Conservation (phyloP, 441 rosid species). For the Populus trichocarpa region DNA sequence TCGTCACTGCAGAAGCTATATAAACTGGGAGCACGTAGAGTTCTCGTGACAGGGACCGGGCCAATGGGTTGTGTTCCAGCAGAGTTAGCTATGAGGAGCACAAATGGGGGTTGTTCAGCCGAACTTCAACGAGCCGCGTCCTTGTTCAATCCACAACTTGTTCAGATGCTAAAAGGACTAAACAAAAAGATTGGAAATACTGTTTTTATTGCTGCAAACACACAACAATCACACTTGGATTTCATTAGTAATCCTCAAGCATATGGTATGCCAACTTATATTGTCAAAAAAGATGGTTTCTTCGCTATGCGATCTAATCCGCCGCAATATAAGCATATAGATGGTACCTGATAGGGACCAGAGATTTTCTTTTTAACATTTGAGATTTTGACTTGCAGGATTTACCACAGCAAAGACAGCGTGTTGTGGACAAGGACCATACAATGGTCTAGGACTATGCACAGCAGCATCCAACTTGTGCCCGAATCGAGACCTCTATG, state of each 20-base stretch:
- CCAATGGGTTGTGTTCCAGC: constrained; percentile 82
- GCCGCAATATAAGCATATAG: not conserved
- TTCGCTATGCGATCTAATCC: not conserved
- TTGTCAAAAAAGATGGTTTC: not conserved
- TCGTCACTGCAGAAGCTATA: constrained; percentile 40
- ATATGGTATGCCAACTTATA: not conserved
- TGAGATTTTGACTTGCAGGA: constrained; percentile 8
- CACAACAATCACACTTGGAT: too few species aligned
- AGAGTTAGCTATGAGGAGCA: constrained; percentile 47
- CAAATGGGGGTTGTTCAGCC: constrained; percentile 41
- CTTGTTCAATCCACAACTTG: too few species aligned
- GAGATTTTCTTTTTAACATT: not conserved
- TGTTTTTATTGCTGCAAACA: too few species aligned
- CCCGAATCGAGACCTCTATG: constrained; percentile 3
- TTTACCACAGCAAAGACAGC: constrained; percentile 18
- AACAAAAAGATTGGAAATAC: too few species aligned
- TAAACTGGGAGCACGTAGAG: constrained; percentile 57
- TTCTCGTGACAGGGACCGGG: constrained; percentile 76
- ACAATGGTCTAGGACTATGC: constrained; percentile 23
- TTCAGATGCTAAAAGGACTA: too few species aligned
- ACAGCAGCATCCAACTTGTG: constrained; percentile 14
- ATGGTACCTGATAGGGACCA: not conserved
- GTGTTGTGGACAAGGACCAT: constrained; percentile 29
- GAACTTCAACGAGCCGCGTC: constrained; percentile 11
- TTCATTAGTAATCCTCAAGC: too few species aligned